Base-by-base conservation (phyloP, 805 yeast species). In the Candida takata region DNA sequence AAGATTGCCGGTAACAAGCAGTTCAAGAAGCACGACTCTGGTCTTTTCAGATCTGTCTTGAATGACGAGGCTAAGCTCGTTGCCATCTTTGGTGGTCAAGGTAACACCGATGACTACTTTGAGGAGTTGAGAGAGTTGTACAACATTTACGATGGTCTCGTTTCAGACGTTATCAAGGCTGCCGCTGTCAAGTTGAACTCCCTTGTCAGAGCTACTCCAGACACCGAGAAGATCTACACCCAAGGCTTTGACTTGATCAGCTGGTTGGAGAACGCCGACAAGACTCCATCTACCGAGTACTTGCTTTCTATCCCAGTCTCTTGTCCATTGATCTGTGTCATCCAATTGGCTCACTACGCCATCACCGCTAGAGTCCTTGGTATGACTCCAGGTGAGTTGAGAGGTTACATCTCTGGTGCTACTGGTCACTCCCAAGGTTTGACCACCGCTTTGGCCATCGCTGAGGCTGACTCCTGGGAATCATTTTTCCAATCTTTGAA, bases 81-180 rank as follows among this genome's bases (percentile, higher is more conserved):
- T 41, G 95, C 97, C 45, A 78, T 92, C 49, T 92, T 90, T 54
- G 98, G 99, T 59, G 99, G 99, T 55, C 99, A 92, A 69, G 99
- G 99, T 64, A 90, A 86, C 68, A 80, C 95, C 35, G 97, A 92
- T 58, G 97, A 92, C 60, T 92, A 86, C 69, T 92, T 92, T 52
- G 96, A 88, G 59, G 99, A 92, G 69, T 74, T 92, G 58, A 79
- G 95, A 60, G 94, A 86, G 47, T 60, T 88, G 41, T 81, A 84
- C 68, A 66, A 74, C 45, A 71, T 79, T 40, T 92, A 92, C 69
- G 71, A 79, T 47, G 84, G 84, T 19, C 68, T 90, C 44, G 67
- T 87, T 37, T 61, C 71, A 17, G 90, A 82, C 51, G 76, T 90
- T 49, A 71, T 92, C 49, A 62, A 67, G 43, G 70, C 77, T 48